phyloP scores from a whole-genome alignment of 176 grass and related monocot genomes.

The Aegilops umbellulata region DNA sequence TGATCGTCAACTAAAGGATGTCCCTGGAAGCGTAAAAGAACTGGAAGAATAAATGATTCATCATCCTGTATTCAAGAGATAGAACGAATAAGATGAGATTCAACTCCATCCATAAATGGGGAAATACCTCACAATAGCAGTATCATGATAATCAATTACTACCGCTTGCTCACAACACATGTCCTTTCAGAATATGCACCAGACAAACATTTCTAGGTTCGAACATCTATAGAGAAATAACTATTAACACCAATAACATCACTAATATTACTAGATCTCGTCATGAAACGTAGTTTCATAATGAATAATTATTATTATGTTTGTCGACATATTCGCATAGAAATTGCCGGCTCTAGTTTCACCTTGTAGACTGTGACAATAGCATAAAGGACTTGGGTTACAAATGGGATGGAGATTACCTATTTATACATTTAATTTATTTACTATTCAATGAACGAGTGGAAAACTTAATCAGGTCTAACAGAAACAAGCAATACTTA shows the following conservation, averaged over 20 bases:
- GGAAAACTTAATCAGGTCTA: conserved; percentile 16
- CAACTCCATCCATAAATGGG: conserved; percentile 7
- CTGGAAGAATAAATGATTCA: conserved; percentile 94
- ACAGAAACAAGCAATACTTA: conserved; percentile 30
- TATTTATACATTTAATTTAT: neutral
- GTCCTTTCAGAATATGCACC: neutral
- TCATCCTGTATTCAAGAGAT: conserved; percentile 70
- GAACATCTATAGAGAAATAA: neutral
- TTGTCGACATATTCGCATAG: neutral
- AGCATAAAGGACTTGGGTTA: neutral
- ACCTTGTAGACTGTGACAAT: neutral
- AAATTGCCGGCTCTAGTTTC: neutral
- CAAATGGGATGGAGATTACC: neutral
- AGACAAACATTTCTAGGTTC: conserved; percentile 6
- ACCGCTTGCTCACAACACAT: neutral
- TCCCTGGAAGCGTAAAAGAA: conserved; percentile 86
- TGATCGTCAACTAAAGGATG: conserved; percentile 93
- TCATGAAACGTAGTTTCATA: neutral
- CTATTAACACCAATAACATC: neutral
- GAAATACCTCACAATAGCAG: neutral
- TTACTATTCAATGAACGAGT: neutral
- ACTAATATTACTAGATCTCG: neutral
- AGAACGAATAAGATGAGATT: conserved; percentile 27
- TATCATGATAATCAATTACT: conserved; percentile 20
- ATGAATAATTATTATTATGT: neutral